Percentiles rank a stretch among this genome's conserved stretches.
phyloP scores from a whole-genome alignment of 140 eudicot species.

The Oenanthe javanica region DNA sequence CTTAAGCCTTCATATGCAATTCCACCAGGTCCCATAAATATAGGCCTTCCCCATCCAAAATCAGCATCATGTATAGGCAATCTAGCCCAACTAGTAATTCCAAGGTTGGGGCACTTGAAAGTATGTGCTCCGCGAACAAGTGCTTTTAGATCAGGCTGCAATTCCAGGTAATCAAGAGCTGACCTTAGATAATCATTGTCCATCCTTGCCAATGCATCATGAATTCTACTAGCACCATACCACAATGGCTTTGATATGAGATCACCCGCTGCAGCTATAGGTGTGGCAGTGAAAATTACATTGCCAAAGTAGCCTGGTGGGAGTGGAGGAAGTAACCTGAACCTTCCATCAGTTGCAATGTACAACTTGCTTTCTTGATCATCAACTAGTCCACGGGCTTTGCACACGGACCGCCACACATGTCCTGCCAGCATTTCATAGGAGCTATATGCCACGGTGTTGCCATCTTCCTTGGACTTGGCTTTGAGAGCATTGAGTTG shows the following conservation, averaged over 20 bases:
- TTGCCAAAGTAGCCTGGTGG: conserved; percentile 83
- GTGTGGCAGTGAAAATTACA: conserved; percentile 76
- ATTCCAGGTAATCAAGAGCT: conserved; percentile 77
- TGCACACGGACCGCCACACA: conserved; percentile 72
- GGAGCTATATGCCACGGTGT: conserved; percentile 61
- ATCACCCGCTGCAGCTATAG: conserved; percentile 59
- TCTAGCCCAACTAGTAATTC: conserved; percentile 80
- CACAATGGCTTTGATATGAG: conserved; percentile 57
- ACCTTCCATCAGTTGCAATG: conserved; percentile 81
- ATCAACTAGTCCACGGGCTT: conserved; percentile 59
- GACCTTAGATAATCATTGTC: conserved; percentile 71
- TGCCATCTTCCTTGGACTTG: conserved; percentile 67
- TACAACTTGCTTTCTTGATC: conserved; percentile 73
- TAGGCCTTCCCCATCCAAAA: conserved; percentile 90
- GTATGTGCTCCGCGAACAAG: conserved; percentile 82
- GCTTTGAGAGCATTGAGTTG: conserved; percentile 64
- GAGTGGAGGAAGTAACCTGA: conserved; percentile 57
- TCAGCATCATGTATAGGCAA: conserved; percentile 81
- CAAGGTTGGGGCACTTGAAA: conserved; percentile 65
- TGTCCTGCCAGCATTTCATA: conserved; percentile 83
- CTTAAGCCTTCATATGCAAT: conserved; percentile 75
- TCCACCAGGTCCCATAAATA: conserved; percentile 89
- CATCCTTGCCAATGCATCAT: conserved; percentile 60
- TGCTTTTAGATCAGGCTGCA: conserved; percentile 73
- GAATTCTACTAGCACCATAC: conserved; percentile 64